These are phyloP conservation scores for Protomyces pachydermus DNA, from an alignment of 1,139 yeast genomes.

Conservation along the genomic window DNA sequence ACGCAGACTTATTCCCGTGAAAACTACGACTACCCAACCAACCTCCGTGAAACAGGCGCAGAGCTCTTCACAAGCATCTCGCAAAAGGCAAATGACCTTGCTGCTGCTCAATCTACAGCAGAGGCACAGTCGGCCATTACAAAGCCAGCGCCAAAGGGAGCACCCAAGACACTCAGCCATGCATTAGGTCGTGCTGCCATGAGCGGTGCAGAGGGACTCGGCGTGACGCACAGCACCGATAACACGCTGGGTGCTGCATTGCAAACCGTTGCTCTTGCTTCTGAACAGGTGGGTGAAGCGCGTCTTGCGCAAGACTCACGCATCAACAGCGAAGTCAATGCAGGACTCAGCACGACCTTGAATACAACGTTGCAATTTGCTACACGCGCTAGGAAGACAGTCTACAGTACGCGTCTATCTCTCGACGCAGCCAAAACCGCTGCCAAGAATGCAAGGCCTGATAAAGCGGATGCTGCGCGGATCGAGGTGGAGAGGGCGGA, in stretches of 20 bases:
- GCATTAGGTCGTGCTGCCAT: conserved; percentile 76
- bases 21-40: conserved; percentile 81
- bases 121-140: conserved; percentile 78
- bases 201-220: conserved; percentile 46
- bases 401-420: conserved; percentile 70
- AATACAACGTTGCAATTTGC: conserved; percentile 63
- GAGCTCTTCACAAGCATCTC: conserved; percentile 68
- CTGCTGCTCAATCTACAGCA: conserved; percentile 70
- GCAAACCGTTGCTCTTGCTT: conserved; percentile 51
- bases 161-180: conserved; percentile 80
- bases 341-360: conserved; percentile 59
- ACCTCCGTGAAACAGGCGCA: conserved; percentile 62
- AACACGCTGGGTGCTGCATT: conserved; percentile 48
- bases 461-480: conserved; percentile 55
- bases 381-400: conserved; percentile 65
- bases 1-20: conserved; percentile 66
- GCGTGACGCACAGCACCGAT: conserved; percentile 32
- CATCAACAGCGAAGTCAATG: conserved; percentile 65
- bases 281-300: conserved; percentile 72
- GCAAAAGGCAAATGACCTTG: conserved; percentile 60
- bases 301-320: conserved; percentile 77
- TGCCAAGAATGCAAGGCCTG: conserved; percentile 64
- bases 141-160: conserved; percentile 52
- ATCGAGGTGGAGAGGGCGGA: conserved; percentile 79
- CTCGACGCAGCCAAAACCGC: conserved; percentile 75